A percentile compares a stretch with the other conserved stretches of the same genome.
phyloP scores from a whole-genome alignment of 2,329 filamentous ascomycete genomes.

The Diaporthe velutina region DNA sequence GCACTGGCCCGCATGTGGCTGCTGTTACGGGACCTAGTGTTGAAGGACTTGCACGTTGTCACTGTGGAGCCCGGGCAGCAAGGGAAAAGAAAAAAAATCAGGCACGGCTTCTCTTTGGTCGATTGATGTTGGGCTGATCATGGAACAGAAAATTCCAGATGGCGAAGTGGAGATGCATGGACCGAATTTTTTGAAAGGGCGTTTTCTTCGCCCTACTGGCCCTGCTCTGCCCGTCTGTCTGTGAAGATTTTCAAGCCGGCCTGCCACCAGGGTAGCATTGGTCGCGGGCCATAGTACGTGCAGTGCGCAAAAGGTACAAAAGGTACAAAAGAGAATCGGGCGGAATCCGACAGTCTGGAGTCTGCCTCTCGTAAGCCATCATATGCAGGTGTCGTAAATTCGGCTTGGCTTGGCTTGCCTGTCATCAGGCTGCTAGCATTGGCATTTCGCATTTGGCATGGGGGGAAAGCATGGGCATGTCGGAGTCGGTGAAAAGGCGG shows the following conservation, averaged over 20 bases:
- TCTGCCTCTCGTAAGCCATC: slow-evolving; percentile 8
- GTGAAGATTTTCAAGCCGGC: slow-evolving; percentile 7
- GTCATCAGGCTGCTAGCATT: slow-evolving; percentile 21
- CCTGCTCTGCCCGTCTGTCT: neutral
- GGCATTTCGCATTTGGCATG: neutral
- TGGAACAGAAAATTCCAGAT: slow-evolving; percentile 24
- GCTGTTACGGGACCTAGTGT: neutral
- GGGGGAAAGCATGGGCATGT: neutral
- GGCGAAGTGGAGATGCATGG: slow-evolving; percentile 23
- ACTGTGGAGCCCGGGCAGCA: slow-evolving; percentile 14
- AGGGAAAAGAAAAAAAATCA: slow-evolving; percentile 4
- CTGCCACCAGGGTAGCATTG: slow-evolving; percentile 21
- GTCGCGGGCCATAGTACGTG: neutral
- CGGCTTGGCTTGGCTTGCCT: slow-evolving; percentile 23
- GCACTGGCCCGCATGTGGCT: slow-evolving; percentile 14
- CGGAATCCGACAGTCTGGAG: slow-evolving; percentile 28
- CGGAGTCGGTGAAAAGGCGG: slow-evolving; percentile 35
- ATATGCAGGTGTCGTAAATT: slow-evolving; percentile 13
- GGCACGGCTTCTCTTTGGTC: slow-evolving; percentile 8
- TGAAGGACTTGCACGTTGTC: slow-evolving; percentile 4
- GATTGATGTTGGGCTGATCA: slow-evolving; percentile 7
- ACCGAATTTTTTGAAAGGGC: slow-evolving; percentile 16
- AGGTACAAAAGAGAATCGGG: slow-evolving; percentile 13
- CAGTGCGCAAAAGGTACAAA: neutral
- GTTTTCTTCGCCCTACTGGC: neutral